Conservation (phyloP, 2,329 filamentous ascomycete genomes). For the Ampelomyces quisqualis region DNA sequence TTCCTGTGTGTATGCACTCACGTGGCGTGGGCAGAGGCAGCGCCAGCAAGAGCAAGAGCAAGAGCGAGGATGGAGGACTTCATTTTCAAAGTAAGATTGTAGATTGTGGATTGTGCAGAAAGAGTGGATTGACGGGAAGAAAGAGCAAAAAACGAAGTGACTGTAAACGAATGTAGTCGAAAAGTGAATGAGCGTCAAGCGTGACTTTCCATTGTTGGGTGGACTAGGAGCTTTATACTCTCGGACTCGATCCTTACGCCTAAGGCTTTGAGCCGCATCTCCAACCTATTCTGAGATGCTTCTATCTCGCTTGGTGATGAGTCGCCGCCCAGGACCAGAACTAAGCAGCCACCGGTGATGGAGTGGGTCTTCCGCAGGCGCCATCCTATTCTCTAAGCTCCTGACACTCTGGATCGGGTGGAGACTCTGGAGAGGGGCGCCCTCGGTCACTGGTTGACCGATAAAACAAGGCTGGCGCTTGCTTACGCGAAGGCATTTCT, state of each 20-base stretch:
- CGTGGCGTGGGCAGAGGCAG: slow-evolving; percentile 40
- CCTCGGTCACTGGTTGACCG: slow-evolving; percentile 18
- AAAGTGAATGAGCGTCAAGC: slow-evolving; percentile 35
- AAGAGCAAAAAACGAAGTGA: slow-evolving; percentile 26
- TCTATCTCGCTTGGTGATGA: slow-evolving; percentile 24
- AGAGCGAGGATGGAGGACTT: slow-evolving; percentile 36
- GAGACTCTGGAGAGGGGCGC: too few species aligned
- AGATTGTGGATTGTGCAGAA: slow-evolving; percentile 10
- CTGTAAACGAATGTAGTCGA: slow-evolving; percentile 23
- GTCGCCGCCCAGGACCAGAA: slow-evolving; percentile 12
- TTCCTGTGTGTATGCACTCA: too few species aligned
- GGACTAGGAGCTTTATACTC: slow-evolving; percentile 24
- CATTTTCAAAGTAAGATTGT: slow-evolving; percentile 27
- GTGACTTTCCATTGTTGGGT: slow-evolving; percentile 19
- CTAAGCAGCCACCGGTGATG: slow-evolving; percentile 15
- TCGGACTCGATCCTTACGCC: slow-evolving; percentile 1
- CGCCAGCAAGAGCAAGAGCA: slow-evolving; percentile 34
- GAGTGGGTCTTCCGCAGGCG: slow-evolving; percentile 13
- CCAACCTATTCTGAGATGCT: slow-evolving; percentile 3
- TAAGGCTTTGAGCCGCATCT: too few species aligned
- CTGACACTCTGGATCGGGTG: slow-evolving; percentile 13
- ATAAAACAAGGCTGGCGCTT: slow-evolving; percentile 15
- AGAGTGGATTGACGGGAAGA: slow-evolving; percentile 18
- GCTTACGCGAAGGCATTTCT: neutral
- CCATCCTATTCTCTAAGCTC: slow-evolving; percentile 16